These are phyloP conservation scores for Pseudogymnoascus destructans DNA, from an alignment of 2,329 filamentous ascomycete genomes.

Conservation along the genomic window DNA sequence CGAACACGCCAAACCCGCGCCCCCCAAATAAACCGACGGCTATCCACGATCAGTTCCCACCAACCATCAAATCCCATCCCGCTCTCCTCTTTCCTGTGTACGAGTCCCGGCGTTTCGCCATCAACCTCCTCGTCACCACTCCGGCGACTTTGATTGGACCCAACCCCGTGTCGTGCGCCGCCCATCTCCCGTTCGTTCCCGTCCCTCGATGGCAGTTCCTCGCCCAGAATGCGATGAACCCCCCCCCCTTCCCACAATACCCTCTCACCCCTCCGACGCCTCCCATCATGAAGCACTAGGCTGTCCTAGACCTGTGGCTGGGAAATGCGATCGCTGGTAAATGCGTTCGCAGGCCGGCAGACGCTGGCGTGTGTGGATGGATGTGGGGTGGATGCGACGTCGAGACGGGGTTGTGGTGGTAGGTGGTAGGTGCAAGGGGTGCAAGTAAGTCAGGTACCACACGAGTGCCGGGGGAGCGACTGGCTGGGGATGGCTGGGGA, in stretches of 20 bases:
- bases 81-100: neutral
- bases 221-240: neutral
- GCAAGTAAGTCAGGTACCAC: neutral
- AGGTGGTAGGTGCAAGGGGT: neutral
- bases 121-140: neutral
- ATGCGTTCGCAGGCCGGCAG: neutral
- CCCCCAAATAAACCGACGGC: neutral
- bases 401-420: no score
- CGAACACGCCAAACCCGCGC: neutral
- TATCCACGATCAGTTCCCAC: neutral
- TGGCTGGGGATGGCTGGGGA: neutral
- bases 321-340: constrained; percentile 7
- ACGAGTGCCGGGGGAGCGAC: neutral
- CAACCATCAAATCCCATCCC: neutral
- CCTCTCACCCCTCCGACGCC: neutral
- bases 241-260: neutral
- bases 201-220: neutral
- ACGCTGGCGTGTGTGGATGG: neutral
- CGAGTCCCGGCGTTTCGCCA: neutral
- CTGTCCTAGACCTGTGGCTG: constrained; percentile 5
- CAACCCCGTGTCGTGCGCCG: neutral
- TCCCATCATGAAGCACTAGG: constrained; percentile 7
- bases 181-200: neutral
- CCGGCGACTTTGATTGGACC: neutral
- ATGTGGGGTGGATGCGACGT: neutral